A percentile compares a stretch with the other conserved stretches of the same genome.
Conservation (phyloP, 768 basidiomycete species). For the Russula sp. region DNA sequence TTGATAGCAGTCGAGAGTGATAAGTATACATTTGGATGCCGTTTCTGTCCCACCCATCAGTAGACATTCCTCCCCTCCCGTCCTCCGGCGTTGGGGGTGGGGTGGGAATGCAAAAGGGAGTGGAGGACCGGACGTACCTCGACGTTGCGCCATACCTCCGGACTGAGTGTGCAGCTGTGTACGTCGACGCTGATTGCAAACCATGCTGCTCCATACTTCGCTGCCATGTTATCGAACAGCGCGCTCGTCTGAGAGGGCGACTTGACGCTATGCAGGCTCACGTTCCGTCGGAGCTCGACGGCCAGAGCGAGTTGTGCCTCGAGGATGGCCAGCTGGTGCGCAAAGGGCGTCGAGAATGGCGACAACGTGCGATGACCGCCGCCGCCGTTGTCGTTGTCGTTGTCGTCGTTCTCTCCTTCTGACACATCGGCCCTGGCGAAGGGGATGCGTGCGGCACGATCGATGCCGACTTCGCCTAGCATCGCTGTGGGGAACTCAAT, state of each 20-base stretch:
- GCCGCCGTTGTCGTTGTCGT: too few relatives aligned
- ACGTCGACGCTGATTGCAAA: slow-evolving; percentile 74
- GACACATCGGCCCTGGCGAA: slow-evolving; percentile 38
- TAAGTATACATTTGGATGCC: slow-evolving; percentile 74
- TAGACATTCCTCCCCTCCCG: slow-evolving; percentile 14
- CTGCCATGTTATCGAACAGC: slow-evolving; percentile 56
- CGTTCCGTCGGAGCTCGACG: slow-evolving; percentile 67
- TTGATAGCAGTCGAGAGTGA: slow-evolving; percentile 89
- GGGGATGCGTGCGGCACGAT: slow-evolving; percentile 75
- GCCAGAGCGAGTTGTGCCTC: slow-evolving; percentile 86
- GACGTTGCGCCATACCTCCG: slow-evolving; percentile 68
- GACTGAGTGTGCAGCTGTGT: slow-evolving; percentile 85
- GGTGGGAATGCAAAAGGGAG: neutral
- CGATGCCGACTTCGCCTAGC: slow-evolving; percentile 93
- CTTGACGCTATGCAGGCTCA: slow-evolving; percentile 88
- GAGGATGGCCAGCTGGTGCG: slow-evolving; percentile 78
- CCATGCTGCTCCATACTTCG: slow-evolving; percentile 58
- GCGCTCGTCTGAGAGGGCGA: slow-evolving; percentile 65
- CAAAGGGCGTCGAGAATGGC: slow-evolving; percentile 72
- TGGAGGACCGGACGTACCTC: slow-evolving; percentile 52
- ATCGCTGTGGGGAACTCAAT: slow-evolving; percentile 63
- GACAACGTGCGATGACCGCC: slow-evolving; percentile 53
- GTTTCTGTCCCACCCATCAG: slow-evolving; percentile 45
- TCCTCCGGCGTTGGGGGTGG: slow-evolving; percentile 4
- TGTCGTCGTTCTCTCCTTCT: slow-evolving; percentile 27